These are phyloP conservation scores for Begonia fuchsioides DNA, from an alignment of 306 rosid genomes.

Conservation along the genomic window DNA sequence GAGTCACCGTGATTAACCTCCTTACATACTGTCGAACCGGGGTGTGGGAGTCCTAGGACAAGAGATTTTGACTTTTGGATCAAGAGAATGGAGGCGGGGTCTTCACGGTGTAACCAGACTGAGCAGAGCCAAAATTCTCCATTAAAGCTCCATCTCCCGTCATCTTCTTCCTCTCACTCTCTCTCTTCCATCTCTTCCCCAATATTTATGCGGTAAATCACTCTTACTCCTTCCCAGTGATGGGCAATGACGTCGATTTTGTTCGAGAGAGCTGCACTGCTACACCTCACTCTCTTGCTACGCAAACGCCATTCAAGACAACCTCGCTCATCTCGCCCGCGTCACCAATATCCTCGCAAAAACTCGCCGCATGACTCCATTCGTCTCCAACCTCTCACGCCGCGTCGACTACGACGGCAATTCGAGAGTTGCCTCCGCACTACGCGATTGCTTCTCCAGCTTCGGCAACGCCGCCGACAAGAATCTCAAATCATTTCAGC, in stretches of 20 bases:
- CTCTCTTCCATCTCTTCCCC: conserved; percentile 9
- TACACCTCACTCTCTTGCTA: no score
- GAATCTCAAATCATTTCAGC: conserved; percentile 71
- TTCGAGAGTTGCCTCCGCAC: conserved; percentile 43
- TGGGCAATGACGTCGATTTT: conserved; percentile 20
- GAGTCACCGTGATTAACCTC: no score
- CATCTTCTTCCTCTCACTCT: conserved; percentile 8
- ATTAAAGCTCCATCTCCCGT: conserved; percentile 6
- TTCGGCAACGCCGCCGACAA: conserved; percentile 73
- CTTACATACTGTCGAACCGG: no score
- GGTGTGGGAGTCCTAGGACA: no score
- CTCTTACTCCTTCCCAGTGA: not conserved
- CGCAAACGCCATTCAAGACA: conserved; percentile 49
- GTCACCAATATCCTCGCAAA: conserved; percentile 56
- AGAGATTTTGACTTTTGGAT: no score
- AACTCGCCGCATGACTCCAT: conserved; percentile 33
- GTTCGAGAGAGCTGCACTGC: conserved; percentile 87
- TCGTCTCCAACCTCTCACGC: conserved; percentile 49
- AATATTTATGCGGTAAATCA: conserved; percentile 6
- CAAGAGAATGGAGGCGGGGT: no score
- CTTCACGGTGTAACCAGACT: no score
- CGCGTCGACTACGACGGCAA: conserved; percentile 33
- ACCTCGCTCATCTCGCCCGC: conserved; percentile 72
- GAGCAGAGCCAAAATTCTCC: not conserved
- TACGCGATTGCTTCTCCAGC: conserved; percentile 75